Percentiles rank a stretch among this genome's conserved stretches.
These are phyloP conservation scores for Xylariaceae sp. DNA, from an alignment of 2,329 filamentous ascomycete genomes.

Conservation along the genomic window DNA sequence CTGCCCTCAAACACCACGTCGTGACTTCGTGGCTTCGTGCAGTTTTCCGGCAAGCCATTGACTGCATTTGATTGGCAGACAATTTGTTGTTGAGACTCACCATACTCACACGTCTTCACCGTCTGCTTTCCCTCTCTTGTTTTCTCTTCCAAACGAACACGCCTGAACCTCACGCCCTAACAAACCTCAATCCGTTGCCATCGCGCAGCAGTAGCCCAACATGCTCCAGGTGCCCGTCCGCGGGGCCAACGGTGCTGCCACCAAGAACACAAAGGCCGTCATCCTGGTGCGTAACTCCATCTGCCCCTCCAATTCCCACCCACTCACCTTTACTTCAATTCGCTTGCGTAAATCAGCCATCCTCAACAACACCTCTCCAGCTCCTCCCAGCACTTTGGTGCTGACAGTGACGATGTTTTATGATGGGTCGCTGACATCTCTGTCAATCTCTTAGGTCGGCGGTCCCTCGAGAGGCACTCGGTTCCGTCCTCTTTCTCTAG, in stretches of 20 bases:
- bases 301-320: slow-evolving; percentile 14
- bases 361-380: slow-evolving; percentile 9
- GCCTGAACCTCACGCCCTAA: background rate
- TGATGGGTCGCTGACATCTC: too few species aligned
- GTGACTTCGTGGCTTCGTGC: too few species aligned
- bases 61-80: background rate
- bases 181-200: background rate
- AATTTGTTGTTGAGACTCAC: slow-evolving; percentile 5
- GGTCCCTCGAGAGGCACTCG: slow-evolving; percentile 93
- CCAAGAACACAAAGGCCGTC: slow-evolving; percentile 79
- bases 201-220: slow-evolving; percentile 15
- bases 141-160: background rate
- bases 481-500: slow-evolving; percentile 90
- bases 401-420: too few species aligned
- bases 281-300: slow-evolving; percentile 66
- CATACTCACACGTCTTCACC: slow-evolving; percentile 8
- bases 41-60: too few species aligned
- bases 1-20: too few species aligned
- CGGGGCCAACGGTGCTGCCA: slow-evolving; percentile 41
- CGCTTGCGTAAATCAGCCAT: background rate
- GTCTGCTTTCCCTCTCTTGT: slow-evolving; percentile 5
- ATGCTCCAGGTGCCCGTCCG: slow-evolving; percentile 58
- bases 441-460: slow-evolving; percentile 76
- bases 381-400: slow-evolving; percentile 21
- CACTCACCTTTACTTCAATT: slow-evolving; percentile 17